Base-by-base conservation (phyloP, 2,329 filamentous ascomycete species). In the Fusarium longipes region DNA sequence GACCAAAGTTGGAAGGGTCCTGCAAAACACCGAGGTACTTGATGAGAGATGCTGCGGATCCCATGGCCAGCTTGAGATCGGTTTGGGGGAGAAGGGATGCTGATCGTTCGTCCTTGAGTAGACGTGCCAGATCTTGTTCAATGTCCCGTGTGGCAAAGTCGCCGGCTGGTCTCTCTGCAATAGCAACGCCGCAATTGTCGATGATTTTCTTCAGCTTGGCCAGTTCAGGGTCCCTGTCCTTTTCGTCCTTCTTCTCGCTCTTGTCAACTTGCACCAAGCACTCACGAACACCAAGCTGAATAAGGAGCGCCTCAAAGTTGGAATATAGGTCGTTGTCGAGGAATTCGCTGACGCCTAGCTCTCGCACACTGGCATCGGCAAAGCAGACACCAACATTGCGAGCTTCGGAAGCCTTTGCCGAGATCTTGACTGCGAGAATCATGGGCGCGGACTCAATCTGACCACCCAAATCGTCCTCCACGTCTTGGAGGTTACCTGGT, bases 301-400 rank as follows among this genome's bases (percentile, higher is more conserved):
- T 99, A 51, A 99, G 87, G 18, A 99, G 85, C 5, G 94, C 93
- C 80, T 99, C 96, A 70, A 99, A 96, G 77, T 99, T 99, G 51
- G 95, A 98, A 81, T 96, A 99, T 11, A 97, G 84, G 76, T 99
- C 96, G 75, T 98, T 99, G 83, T 99, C 96, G n/a, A 97, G 87
- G 70, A 99, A 99, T 76, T 99, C 96, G 82, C 93, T 97, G 53
- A 99, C 93, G 10, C 96, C 96, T 4, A 99, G 86, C 81, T 99
- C 96, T 50, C 96, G 87, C 25, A 98, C 95, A 70, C 93, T 97
- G 1, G 96, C 96, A 82, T 99, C 96, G 9, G 96, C 96, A 76
- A 99, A 99, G 80, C 96, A 98, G 7, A 99, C 95, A 10, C 96
- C 96, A 1, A 99, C 91, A 68, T 87, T 92, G 43, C 96, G 87